These are phyloP conservation scores for Eucalyptus regnans DNA, from an alignment of 345 rosid species.

Conservation along the genomic window DNA sequence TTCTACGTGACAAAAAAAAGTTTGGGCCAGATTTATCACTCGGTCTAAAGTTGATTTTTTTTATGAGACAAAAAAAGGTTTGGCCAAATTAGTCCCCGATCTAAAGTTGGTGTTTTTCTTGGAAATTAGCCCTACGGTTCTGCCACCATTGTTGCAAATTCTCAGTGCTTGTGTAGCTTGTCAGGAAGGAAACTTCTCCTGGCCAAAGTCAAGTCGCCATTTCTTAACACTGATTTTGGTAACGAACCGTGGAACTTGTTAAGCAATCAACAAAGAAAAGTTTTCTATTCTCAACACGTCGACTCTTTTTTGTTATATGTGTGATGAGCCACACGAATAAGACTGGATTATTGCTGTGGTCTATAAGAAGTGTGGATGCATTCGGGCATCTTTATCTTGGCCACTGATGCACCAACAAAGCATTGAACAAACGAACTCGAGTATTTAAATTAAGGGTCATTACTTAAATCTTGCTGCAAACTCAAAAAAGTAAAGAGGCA, in stretches of 20 bases:
- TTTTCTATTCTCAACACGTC: background rate
- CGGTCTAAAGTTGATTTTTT: too few relatives aligned
- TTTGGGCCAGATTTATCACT: accelerated
- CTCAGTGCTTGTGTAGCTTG: background rate
- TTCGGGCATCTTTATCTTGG: background rate
- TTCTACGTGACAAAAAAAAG: accelerated
- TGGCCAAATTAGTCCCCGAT: too few relatives aligned
- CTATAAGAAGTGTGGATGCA: background rate
- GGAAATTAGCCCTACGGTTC: background rate
- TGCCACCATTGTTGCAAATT: background rate
- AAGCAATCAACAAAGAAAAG: background rate
- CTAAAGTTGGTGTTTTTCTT: too few relatives aligned
- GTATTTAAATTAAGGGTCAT: background rate
- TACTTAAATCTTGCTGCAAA: background rate
- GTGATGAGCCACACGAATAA: background rate
- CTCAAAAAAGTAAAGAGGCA: background rate
- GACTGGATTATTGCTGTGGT: background rate
- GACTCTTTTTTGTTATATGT: background rate
- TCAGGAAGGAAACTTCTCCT: background rate
- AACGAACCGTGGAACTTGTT: background rate
- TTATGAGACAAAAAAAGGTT: too few relatives aligned
- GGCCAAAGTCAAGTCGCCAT: background rate
- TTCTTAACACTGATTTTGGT: background rate
- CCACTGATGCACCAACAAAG: background rate
- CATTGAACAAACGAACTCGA: background rate